phyloP scores from a whole-genome alignment of 306 rosid species.

The Mimosa bimucronata region DNA sequence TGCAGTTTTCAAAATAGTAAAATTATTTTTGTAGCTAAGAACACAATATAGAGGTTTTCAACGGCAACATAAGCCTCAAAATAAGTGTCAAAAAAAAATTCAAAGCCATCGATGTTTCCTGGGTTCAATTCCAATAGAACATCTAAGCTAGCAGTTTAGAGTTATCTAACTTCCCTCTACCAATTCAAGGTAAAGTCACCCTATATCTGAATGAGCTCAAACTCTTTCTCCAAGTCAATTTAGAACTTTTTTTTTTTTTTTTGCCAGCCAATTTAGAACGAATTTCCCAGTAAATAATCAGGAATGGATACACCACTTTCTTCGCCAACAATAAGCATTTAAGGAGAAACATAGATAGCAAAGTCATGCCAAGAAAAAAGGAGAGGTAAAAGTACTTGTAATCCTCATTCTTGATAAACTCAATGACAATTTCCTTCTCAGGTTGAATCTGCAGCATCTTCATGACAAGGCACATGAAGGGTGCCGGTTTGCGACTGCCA shows the following conservation, averaged over 20 bases:
- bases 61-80: not conserved
- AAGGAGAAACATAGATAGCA: not conserved
- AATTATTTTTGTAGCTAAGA: not conserved
- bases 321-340: not conserved
- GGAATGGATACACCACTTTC: not conserved
- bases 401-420: conserved; percentile 90
- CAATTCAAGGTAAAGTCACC: not conserved
- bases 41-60: not conserved
- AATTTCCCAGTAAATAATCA: not conserved
- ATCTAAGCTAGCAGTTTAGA: not conserved
- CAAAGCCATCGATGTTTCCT: not conserved
- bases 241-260: no score
- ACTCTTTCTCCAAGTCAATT: not conserved
- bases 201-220: not conserved
- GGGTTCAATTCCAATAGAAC: not conserved
- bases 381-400: conserved; percentile 61
- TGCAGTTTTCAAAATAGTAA: not conserved
- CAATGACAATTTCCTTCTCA: conserved; percentile 94
- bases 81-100: no score
- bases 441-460: conserved; percentile 99
- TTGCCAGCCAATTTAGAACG: no score
- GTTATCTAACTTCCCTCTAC: not conserved
- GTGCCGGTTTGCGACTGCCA: conserved; percentile 88
- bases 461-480: conserved; percentile 94
- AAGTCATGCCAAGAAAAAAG: not conserved